phyloP scores from a whole-genome alignment of 2,329 filamentous ascomycete genomes.

The Botryotinia globosa region DNA sequence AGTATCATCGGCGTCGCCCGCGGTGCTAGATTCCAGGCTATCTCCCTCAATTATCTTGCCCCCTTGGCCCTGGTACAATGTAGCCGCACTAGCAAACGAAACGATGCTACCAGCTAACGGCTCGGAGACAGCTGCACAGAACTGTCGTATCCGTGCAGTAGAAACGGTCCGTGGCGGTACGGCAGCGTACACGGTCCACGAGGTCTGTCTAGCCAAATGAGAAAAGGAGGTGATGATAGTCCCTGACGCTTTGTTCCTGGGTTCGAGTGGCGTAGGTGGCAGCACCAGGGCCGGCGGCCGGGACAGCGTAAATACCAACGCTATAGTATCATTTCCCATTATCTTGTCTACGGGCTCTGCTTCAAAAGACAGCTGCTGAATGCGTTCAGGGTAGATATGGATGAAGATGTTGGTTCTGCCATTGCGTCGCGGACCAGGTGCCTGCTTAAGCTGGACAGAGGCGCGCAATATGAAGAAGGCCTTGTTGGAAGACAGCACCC shows the following conservation, averaged over 20 bases:
- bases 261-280: slow-evolving; percentile 6
- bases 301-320: slow-evolving; percentile 4
- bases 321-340: slow-evolving; percentile 4
- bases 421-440: slow-evolving; percentile 1
- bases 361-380: slow-evolving; percentile 14
- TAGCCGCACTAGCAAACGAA: slow-evolving; percentile 1
- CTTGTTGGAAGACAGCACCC: slow-evolving; percentile 16
- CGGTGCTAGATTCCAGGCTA: slow-evolving; percentile 3
- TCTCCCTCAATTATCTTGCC: slow-evolving; percentile 13
- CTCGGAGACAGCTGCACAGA: slow-evolving; percentile 5
- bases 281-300: slow-evolving; percentile 9
- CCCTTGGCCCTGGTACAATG: slow-evolving; percentile 12
- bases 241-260: slow-evolving; percentile 12
- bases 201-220: slow-evolving; percentile 10
- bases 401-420: slow-evolving; percentile 10
- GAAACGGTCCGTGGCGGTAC: slow-evolving; percentile 2
- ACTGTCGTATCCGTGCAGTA: background rate
- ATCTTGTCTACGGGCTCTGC: slow-evolving; percentile 13
- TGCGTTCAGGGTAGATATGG: slow-evolving; percentile 6
- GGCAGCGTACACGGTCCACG: slow-evolving; percentile 12
- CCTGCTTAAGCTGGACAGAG: slow-evolving; percentile 10
- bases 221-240: slow-evolving; percentile 4
- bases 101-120: slow-evolving; percentile 5
- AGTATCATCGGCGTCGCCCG: background rate
- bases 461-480: slow-evolving; percentile 6